A percentile compares a stretch with the other conserved stretches of the same genome.
phyloP scores from a whole-genome alignment of 2,329 filamentous ascomycete genomes.

The Mariannaea elegans region DNA sequence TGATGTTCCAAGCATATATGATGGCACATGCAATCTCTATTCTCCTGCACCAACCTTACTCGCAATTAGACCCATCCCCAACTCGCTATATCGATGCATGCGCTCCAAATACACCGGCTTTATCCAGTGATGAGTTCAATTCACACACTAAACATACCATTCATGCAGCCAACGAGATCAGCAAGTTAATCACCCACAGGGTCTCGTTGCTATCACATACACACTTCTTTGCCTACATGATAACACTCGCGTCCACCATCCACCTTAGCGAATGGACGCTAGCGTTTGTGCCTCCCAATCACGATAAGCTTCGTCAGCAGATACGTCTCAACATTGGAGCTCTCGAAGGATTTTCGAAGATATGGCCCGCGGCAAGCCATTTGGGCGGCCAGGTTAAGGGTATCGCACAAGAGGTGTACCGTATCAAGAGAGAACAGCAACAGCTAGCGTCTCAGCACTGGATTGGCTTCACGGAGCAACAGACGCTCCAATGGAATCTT shows the following conservation, averaged over 20 bases:
- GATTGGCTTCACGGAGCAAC: too few species aligned
- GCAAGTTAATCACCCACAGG: conserved; percentile 76
- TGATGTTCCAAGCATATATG: conserved; percentile 92
- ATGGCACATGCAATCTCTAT: conserved; percentile 73
- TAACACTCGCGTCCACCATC: conserved; percentile 81
- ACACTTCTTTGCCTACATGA: conserved; percentile 83
- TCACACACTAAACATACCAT: conserved; percentile 84
- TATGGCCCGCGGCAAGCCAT: conserved; percentile 76
- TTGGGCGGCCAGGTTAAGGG: conserved; percentile 78
- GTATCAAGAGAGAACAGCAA: conserved; percentile 61
- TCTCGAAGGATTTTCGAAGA: conserved; percentile 71
- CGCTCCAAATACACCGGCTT: conserved; percentile 65
- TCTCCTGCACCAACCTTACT: conserved; percentile 80
- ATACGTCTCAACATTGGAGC: conserved; percentile 82
- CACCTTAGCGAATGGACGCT: conserved; percentile 81
- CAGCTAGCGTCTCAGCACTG: not conserved
- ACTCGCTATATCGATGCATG: conserved; percentile 70
- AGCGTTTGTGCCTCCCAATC: conserved; percentile 67
- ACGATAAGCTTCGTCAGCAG: conserved; percentile 75
- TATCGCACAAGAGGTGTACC: conserved; percentile 78
- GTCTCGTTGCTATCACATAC: conserved; percentile 77
- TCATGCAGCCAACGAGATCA: conserved; percentile 79
- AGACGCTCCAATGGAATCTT: too few species aligned
- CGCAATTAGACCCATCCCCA: conserved; percentile 73
- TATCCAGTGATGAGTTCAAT: conserved; percentile 62